Evolutionary conservation across 495 filamentous ascomycete genomes (phyloP).

Genomic region (Aspergillus incahuasiensis): DNA sequence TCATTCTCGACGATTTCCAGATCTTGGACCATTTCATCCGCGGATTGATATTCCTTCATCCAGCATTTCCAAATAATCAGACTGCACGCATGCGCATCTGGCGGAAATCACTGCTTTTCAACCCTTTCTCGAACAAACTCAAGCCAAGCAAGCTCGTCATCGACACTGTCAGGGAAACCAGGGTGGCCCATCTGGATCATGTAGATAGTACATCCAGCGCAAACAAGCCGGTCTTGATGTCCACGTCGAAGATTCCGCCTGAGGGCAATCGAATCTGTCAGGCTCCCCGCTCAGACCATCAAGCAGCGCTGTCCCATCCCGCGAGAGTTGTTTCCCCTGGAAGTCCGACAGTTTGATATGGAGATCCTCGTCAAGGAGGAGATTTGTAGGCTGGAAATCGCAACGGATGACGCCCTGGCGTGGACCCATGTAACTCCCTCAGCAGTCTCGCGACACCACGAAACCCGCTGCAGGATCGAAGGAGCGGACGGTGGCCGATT

Average conservation of each 20-base stretch:
- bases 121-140: background rate
- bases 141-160: background rate
- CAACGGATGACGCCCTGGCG: background rate
- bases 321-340: background rate
- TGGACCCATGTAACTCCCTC: background rate
- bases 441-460: background rate
- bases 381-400: background rate
- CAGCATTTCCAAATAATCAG: background rate
- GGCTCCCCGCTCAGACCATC: background rate
- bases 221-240: conserved; percentile 2
- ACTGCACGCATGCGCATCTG: background rate
- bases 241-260: background rate
- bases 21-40: background rate
- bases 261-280: background rate
- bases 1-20: background rate
- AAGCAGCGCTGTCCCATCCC: background rate
- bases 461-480: background rate
- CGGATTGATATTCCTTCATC: background rate
- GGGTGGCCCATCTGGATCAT: background rate
- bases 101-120: background rate
- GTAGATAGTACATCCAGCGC: conserved; percentile 1
- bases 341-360: background rate
- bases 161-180: background rate
- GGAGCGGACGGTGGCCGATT: background rate
- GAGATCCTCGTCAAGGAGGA: background rate